A percentile compares a stretch with the other conserved stretches of the same genome.
These are phyloP conservation scores for Limtongia smithiae DNA, from an alignment of 805 yeast species.

Conservation along the genomic window DNA sequence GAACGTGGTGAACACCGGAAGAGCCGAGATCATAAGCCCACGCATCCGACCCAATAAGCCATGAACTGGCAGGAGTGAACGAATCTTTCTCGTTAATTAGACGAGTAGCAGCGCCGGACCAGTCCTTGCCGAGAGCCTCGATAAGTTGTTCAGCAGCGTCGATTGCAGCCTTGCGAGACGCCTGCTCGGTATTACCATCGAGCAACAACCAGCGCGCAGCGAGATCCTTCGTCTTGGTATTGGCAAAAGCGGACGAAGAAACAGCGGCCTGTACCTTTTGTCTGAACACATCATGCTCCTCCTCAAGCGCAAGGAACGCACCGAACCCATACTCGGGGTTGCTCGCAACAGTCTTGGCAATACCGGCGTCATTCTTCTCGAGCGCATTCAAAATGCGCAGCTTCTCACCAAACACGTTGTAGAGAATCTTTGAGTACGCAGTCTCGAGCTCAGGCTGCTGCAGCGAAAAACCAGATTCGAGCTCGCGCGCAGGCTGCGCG, in stretches of 20 bases:
- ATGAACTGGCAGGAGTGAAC: conserved; percentile 52
- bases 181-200: conserved; percentile 16
- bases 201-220: conserved; percentile 69
- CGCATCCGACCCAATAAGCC: conserved; percentile 92
- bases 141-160: conserved; percentile 39
- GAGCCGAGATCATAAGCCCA: conserved; percentile 94
- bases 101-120: conserved; percentile 42
- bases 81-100: conserved; percentile 48
- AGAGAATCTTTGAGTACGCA: conserved; percentile 70
- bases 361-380: conserved; percentile 43
- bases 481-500: conserved; percentile 30
- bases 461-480: conserved; percentile 25
- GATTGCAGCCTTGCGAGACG: conserved; percentile 13
- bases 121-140: conserved; percentile 37
- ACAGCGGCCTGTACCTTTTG: conserved; percentile 45
- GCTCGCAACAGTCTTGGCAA: conserved; percentile 40
- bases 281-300: conserved; percentile 48
- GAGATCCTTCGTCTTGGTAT: conserved; percentile 49
- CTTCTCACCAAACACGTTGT: conserved; percentile 58
- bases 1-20: conserved; percentile 83
- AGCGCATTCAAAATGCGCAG: conserved; percentile 60
- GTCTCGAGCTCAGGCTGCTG: conserved; percentile 52
- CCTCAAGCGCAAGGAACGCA: conserved; percentile 55
- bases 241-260: conserved; percentile 38
- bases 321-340: conserved; percentile 88